phyloP scores from a whole-genome alignment of 192 early-diverging fungal species.

The Umbelopsis sp. region DNA sequence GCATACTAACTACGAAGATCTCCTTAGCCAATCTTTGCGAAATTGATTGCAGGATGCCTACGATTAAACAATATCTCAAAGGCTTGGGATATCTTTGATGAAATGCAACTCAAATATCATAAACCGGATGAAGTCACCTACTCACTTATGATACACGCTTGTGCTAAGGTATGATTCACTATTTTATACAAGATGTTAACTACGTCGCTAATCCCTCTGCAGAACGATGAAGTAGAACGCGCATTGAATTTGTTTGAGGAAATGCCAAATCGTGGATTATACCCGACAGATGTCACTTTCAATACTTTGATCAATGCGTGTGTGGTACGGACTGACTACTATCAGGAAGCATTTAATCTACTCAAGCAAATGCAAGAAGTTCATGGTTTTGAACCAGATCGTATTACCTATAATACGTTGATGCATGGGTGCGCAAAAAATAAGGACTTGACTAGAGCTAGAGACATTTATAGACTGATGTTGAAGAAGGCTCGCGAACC shows the following conservation, averaged over 20 bases:
- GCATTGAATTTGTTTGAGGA: constrained; percentile 92
- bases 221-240: constrained; percentile 78
- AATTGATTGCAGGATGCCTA: constrained; percentile 82
- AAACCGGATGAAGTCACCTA: constrained; percentile 81
- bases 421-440: constrained; percentile 73
- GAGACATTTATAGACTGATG: constrained; percentile 63
- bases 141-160: constrained; percentile 91
- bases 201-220: background rate
- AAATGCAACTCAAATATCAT: constrained; percentile 76
- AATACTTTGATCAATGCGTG: constrained; percentile 88
- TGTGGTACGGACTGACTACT: constrained; percentile 79
- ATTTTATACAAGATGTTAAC: background rate
- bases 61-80: constrained; percentile 65
- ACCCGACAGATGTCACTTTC: constrained; percentile 83
- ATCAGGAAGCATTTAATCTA: constrained; percentile 77
- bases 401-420: constrained; percentile 81
- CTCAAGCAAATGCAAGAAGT: constrained; percentile 80
- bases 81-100: constrained; percentile 91
- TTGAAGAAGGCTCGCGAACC: constrained; percentile 46
- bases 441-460: constrained; percentile 71
- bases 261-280: constrained; percentile 70
- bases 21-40: constrained; percentile 67
- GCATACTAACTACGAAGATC: background rate
- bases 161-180: constrained; percentile 57
- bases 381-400: constrained; percentile 80